These are phyloP conservation scores for Daldinia bambusicola DNA, from an alignment of 495 filamentous ascomycete genomes.

Conservation along the genomic window DNA sequence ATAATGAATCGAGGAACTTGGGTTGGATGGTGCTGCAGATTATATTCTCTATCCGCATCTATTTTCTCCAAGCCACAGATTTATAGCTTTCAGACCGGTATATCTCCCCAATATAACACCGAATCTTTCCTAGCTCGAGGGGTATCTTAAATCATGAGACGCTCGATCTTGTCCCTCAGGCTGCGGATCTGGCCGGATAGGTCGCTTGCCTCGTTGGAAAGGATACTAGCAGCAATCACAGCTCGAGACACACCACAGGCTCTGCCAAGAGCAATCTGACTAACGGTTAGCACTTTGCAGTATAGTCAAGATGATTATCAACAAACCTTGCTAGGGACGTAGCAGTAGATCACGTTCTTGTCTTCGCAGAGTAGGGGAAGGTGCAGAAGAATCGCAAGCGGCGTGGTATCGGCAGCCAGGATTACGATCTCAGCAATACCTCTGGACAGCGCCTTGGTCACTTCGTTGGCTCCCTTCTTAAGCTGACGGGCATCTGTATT, in stretches of 20 bases:
- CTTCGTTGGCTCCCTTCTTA: conserved; percentile 82
- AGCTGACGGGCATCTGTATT: conserved; percentile 75
- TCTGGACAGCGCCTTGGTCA: conserved; percentile 50
- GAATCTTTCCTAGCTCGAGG: conserved; percentile 24
- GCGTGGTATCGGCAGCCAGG: conserved; percentile 85
- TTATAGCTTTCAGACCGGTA: conserved; percentile 5
- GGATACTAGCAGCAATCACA: conserved; percentile 88
- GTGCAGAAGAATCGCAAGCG: conserved; percentile 91
- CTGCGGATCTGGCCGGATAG: conserved; percentile 83
- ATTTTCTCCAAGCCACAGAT: conserved; percentile 1
- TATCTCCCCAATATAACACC: conserved; percentile 22
- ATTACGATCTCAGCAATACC: conserved; percentile 90
- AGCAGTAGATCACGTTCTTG: conserved; percentile 79
- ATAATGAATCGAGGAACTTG: neutral
- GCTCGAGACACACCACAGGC: conserved; percentile 85
- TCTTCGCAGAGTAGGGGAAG: conserved; percentile 88
- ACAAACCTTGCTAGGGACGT: conserved; percentile 66
- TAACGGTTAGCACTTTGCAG: conserved; percentile 11
- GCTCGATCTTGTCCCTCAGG: conserved; percentile 95
- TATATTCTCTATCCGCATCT: conserved; percentile 20
- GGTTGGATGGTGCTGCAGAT: neutral
- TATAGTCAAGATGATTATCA: neutral
- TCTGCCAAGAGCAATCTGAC: conserved; percentile 76
- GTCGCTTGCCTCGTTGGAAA: conserved; percentile 92
- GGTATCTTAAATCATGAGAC: conserved; percentile 85